Base-by-base conservation (phyloP, 495 filamentous ascomycete genomes). In the Penicillium paradoxum region DNA sequence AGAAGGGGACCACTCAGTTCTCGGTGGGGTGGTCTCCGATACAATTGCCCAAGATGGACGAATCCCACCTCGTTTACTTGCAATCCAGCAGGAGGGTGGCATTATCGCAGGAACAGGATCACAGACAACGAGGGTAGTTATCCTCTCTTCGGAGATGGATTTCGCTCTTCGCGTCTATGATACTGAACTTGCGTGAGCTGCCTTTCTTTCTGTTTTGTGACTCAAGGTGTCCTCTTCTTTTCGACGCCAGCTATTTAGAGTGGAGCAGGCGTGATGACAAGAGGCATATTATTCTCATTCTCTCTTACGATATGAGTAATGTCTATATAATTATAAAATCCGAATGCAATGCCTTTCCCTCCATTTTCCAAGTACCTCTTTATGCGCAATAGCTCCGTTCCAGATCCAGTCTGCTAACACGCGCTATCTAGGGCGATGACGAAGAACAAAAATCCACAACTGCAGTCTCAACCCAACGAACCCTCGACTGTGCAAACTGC, bases 11-110 rank as follows among this genome's bases (percentile, higher is more conserved):
- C 78, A 76, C 67, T 73, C 77, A 75, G 60, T 56, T 73, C 66
- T 66, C 53, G 67, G 71, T 79, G 73, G 53, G 53, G 77, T 79
- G 80, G 81, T 75, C 82, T 86, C 79, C 88, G 90, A 96, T 96
- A 95, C 90, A 87, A 87, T 74, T 89, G 83, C 86, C 90, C 89
- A 65, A 96, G 67, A 96, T 73, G 27, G 56, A 60, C 45, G 45
- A 38, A 53, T 53, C 67, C 58, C 57, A 58, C 57, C 53, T 67
- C 67, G 58, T 68, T 58, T 50, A 41, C 21, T 30, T 34, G 38
- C 37, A 34, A 43, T 43, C 10, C 37, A 43, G 10, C 8, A 14
- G 13, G 19, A 25, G n/a, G 30, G 38, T 30, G 57, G 38, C 51
- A 47, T n/a, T 27, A 48, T 60, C 41, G 50, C 53, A 59, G 36